Conservation (phyloP, 2,329 filamentous ascomycete genomes). For the Alternaria sp. region DNA sequence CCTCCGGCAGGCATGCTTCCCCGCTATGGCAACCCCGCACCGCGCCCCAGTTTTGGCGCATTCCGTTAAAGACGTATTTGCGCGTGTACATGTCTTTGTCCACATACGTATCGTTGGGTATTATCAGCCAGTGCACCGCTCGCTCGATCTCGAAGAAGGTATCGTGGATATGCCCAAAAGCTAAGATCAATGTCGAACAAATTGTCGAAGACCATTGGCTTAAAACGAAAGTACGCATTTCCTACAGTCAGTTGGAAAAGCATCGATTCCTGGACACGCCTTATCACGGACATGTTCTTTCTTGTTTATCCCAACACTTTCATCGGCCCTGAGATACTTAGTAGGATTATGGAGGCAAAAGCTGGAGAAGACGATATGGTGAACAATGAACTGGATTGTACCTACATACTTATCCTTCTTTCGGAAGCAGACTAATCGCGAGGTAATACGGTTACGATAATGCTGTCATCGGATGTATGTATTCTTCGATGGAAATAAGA, state of each 20-base stretch:
- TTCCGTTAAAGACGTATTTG: slow-evolving; percentile 33
- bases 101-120: slow-evolving; percentile 38
- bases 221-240: slow-evolving; percentile 36
- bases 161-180: slow-evolving; percentile 40
- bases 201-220: slow-evolving; percentile 40
- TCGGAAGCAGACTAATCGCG: slow-evolving; percentile 19
- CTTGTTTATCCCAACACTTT: slow-evolving; percentile 42
- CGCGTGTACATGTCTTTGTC: slow-evolving; percentile 19
- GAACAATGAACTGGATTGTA: slow-evolving; percentile 27
- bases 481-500: slow-evolving; percentile 24
- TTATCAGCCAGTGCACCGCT: slow-evolving; percentile 33
- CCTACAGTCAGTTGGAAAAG: slow-evolving; percentile 29
- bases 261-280: slow-evolving; percentile 34
- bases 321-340: slow-evolving; percentile 22
- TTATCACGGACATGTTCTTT: slow-evolving; percentile 32
- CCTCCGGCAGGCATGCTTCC: slow-evolving; percentile 70
- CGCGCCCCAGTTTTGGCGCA: slow-evolving; percentile 35
- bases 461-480: slow-evolving; percentile 23
- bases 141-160: slow-evolving; percentile 43
- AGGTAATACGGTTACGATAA: slow-evolving; percentile 22
- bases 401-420: slow-evolving; percentile 31
- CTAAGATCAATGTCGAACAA: slow-evolving; percentile 39
- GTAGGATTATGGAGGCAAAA: slow-evolving; percentile 17
- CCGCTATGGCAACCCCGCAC: slow-evolving; percentile 40
- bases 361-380: slow-evolving; percentile 19